These are phyloP conservation scores for Pseudogymnoascus sp. DNA, from an alignment of 2,329 filamentous ascomycete genomes.

Conservation along the genomic window DNA sequence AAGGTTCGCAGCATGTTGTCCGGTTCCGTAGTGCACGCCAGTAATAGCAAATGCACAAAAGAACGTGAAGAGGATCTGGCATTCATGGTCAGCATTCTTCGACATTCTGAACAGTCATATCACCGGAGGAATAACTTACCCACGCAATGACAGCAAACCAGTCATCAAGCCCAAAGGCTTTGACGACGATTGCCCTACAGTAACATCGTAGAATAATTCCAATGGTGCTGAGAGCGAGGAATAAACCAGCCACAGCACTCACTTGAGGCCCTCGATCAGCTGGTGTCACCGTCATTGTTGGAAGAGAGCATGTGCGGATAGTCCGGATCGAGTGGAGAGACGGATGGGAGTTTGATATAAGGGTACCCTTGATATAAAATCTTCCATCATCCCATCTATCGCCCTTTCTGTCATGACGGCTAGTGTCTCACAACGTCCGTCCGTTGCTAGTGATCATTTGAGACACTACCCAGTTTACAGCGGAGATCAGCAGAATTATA, in stretches of 20 bases:
- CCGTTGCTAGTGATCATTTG: neutral
- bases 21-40: slow-evolving; percentile 23
- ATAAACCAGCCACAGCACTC: slow-evolving; percentile 19
- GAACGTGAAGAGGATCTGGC: slow-evolving; percentile 11
- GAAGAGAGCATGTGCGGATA: neutral
- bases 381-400: neutral
- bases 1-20: slow-evolving; percentile 19
- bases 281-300: neutral
- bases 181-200: slow-evolving; percentile 36
- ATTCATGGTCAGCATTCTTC: neutral
- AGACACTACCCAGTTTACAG: neutral
- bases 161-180: slow-evolving; percentile 38
- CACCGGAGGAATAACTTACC: slow-evolving; percentile 26
- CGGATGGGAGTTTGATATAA: neutral
- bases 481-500: neutral
- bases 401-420: neutral
- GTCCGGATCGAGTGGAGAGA: neutral
- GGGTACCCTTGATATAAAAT: neutral
- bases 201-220: slow-evolving; percentile 36
- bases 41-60: slow-evolving; percentile 20
- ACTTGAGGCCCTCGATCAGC: slow-evolving; percentile 11
- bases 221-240: slow-evolving; percentile 30
- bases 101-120: neutral
- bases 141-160: slow-evolving; percentile 38
- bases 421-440: neutral